Evolutionary conservation across 2,329 filamentous ascomycete species (phyloP).

Genomic region (Cadophora malorum): DNA sequence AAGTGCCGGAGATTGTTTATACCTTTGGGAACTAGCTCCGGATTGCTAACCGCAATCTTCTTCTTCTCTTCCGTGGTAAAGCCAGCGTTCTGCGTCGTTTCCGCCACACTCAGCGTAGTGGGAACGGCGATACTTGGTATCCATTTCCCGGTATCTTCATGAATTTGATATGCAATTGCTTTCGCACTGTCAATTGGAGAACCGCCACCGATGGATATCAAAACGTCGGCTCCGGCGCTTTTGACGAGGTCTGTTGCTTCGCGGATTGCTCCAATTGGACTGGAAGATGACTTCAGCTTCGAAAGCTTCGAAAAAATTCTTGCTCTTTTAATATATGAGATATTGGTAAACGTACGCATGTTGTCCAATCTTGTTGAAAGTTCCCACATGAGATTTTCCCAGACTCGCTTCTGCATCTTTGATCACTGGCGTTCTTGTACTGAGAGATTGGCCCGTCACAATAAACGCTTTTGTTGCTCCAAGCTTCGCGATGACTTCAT

Average conservation of each 20-base stretch:
- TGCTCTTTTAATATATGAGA: too few species aligned
- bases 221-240: conserved; percentile 56
- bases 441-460: conserved; percentile 60
- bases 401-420: conserved; percentile 57
- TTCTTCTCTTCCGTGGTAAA: conserved; percentile 56
- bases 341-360: conserved; percentile 48
- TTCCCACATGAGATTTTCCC: conserved; percentile 55
- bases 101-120: conserved; percentile 58
- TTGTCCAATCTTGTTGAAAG: conserved; percentile 60
- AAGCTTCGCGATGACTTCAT: conserved; percentile 29
- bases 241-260: conserved; percentile 56
- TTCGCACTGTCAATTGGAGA: conserved; percentile 60
- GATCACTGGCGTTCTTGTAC: conserved; percentile 59
- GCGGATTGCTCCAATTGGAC: conserved; percentile 58
- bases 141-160: conserved; percentile 50
- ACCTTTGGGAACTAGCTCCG: conserved; percentile 51
- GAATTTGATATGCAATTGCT: conserved; percentile 52
- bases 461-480: conserved; percentile 60
- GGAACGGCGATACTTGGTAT: conserved; percentile 55
- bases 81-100: conserved; percentile 59
- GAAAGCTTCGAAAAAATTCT: not conserved
- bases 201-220: conserved; percentile 61
- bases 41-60: conserved; percentile 54
- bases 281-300: not conserved
- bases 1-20: too few species aligned